Base-by-base conservation (phyloP, 805 yeast genomes). In the Kockiozyma suomiensis region DNA sequence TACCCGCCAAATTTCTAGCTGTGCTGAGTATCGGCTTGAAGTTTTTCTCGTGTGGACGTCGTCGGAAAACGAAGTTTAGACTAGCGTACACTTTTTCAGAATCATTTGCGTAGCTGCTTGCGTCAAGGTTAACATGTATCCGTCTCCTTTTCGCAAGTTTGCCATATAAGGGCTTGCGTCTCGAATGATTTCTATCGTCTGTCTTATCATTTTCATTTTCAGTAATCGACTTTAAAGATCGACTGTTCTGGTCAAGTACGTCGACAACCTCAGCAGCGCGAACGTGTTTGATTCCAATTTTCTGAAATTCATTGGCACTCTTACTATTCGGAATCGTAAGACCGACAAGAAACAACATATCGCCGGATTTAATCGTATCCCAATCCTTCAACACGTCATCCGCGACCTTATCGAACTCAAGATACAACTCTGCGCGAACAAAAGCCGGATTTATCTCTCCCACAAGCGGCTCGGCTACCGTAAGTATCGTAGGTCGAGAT, bases 41-140 rank as follows among this genome's bases (percentile, higher is more conserved):
- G 50, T 59, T 66, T 49, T 65, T 62, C 28, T 66, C 72, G 26
- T 55, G 50, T 17, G 54, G 56, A 15, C 59, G 58, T 4, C 71
- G 54, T 33, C 74, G 70, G 10, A 76, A 55, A 5, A 75, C 45
- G n/a, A 68, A 57, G 48, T 75, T 75, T 48, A 65, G 25, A 21
- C 43, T 28, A 10, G 30, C 50, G 42, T 58, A 50, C 61, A 62
- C 7, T 50, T 54, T 40, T 50, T 57, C 61, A 32, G 48, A 15
- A 19, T 47, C 54, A 3, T 8, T 19, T 5, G 54, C 35, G 37
- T 50, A 58, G 7, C 62, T 38, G 17, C 50, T 37, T 2, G 69
- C 55, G 21, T 73, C 73, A n/a, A 71, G 33, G 28, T 68, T 59
- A 15, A 72, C 45, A 38, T 66, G 65, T 25, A 72, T 42, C 23